Evolutionary conservation across 78 protist species (phyloP), one percentile per base, ranked within the genome.

Genomic region (Dictyostelium capitatum): DNA sequence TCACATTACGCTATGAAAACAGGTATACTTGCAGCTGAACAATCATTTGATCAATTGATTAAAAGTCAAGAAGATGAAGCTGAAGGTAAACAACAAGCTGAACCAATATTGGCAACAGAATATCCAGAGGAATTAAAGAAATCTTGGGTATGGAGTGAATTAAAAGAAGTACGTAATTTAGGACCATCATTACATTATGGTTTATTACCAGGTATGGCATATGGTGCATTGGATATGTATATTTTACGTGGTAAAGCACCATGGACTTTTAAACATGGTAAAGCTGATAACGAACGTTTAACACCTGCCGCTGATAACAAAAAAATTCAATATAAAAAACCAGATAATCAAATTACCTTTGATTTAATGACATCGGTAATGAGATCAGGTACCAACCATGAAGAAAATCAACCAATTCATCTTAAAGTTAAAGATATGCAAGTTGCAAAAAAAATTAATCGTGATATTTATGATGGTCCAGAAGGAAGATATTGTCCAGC

Each of bases 1-100:
- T 92, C 96, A 12, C 99, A 99, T 98, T 98, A 91, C 14, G 99
- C 99, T 41, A 98, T 99, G 99, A 98, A 98, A 95, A 90, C 97
- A 14, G 98, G 98, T 62, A 97, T 96, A 90, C 53, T 97, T 4
- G 98, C 98, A 4, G 99, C 98, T 17, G 99, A 98, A 59, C 65
- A 96, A 6, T 56, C 83, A 15, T 82, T 80, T 43, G 96, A 84
- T 10, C 83, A 77, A 32, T 50, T 25, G 28, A 96, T 67, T 0
- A 8, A 14, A 19, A 48, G 62, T 32, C 50, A 59, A 48, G 84
- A 56, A 17, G 53, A 25, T 59, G 56, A 43, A 41, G 20, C 17
- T 23, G 46, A 64, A 14, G 10, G n/a, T 12, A 51, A 51, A 12
- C 62, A 56, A 17, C 59, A 30, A 37, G 46, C 70, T 7, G 59